Conservation (phyloP, 2,329 filamentous ascomycete species). For the Cytospora piceae region DNA sequence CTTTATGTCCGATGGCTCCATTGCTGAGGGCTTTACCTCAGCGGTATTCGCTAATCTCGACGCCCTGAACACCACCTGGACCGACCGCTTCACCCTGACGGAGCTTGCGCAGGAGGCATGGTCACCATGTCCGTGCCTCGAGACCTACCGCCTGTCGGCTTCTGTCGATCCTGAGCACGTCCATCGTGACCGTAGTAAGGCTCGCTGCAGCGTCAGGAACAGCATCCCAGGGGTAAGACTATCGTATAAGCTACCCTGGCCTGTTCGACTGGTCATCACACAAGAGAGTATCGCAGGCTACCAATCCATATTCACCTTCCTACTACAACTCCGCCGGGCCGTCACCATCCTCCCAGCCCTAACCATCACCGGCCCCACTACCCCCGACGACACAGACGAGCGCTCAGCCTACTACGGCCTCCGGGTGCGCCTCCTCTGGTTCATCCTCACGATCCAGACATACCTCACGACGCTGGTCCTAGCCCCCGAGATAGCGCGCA, state of each 20-base stretch:
- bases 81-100: conserved; percentile 79
- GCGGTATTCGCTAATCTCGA: conserved; percentile 79
- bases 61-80: conserved; percentile 64
- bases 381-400: conserved; percentile 47
- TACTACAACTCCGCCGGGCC: conserved; percentile 77
- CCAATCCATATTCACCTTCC: conserved; percentile 72
- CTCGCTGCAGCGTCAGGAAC: conserved; percentile 62
- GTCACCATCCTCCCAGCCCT: conserved; percentile 68
- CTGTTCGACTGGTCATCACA: conserved; percentile 73
- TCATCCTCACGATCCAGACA: conserved; percentile 72
- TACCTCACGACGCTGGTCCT: conserved; percentile 78
- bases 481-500: conserved; percentile 57
- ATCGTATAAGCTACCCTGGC: conserved; percentile 69
- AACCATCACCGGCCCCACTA: conserved; percentile 55
- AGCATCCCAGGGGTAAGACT: conserved; percentile 67
- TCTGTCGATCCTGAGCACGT: conserved; percentile 48
- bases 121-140: conserved; percentile 50
- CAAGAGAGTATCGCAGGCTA: conserved; percentile 67
- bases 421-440: conserved; percentile 75
- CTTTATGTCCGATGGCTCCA: conserved; percentile 73
- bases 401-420: conserved; percentile 60
- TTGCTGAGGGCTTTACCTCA: conserved; percentile 66
- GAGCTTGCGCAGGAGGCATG: conserved; percentile 77
- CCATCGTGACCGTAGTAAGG: conserved; percentile 46
- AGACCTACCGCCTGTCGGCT: conserved; percentile 66